phyloP scores from a whole-genome alignment of 1,284 basidiomycete species.

The Ceratobasidium sp. region DNA sequence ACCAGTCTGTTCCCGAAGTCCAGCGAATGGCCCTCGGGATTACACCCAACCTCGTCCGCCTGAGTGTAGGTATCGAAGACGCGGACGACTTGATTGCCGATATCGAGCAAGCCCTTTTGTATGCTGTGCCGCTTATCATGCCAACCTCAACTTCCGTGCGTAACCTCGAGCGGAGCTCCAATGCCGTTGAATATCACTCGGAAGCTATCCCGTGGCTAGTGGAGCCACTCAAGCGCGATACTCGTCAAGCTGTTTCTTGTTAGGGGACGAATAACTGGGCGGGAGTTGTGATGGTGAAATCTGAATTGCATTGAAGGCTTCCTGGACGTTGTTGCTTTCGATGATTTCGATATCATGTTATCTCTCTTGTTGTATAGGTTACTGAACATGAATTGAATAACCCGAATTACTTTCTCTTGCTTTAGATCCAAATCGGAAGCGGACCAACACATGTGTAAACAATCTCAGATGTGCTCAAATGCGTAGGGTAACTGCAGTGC shows the following conservation, averaged over 20 bases:
- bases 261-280: neutral
- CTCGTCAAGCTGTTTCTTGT: neutral
- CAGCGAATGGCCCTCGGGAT: slow-evolving; percentile 81
- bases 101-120: slow-evolving; percentile 73
- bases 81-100: slow-evolving; percentile 81
- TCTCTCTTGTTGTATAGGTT: neutral
- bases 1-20: slow-evolving; percentile 75
- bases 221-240: neutral
- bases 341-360: neutral
- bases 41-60: slow-evolving; percentile 79
- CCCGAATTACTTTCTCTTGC: neutral
- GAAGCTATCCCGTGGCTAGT: too few relatives aligned
- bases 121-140: slow-evolving; percentile 51
- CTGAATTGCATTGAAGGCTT: neutral
- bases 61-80: slow-evolving; percentile 93
- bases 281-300: neutral
- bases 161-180: neutral
- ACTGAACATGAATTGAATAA: neutral
- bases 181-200: too few relatives aligned
- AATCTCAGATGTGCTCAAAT: too few relatives aligned
- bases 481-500: too few relatives aligned
- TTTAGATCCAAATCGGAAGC: too few relatives aligned
- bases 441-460: too few relatives aligned
- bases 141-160: neutral
- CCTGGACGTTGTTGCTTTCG: neutral